Base-by-base conservation (phyloP, 768 basidiomycete genomes). In the Lactifluus rugatus region DNA sequence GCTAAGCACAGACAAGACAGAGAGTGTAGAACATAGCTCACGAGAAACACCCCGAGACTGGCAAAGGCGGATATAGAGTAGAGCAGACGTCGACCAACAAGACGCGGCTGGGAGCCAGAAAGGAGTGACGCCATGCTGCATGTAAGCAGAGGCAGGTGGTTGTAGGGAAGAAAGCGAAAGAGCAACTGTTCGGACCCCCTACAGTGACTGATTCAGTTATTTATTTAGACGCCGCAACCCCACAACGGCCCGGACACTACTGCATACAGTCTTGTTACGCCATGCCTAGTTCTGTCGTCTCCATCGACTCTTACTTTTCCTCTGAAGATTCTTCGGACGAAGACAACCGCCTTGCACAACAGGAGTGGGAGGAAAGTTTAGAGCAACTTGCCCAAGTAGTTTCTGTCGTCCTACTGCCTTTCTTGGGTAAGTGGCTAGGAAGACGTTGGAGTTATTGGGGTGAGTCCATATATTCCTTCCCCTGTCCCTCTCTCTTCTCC, bases 361-460 rank as follows among this genome's bases (percentile, higher is more conserved):
- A 87, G 68, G 93, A 96, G 74, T 95, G 93, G 93, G 86, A 93
- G 66, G 93, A 96, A 70, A 89, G 87, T 66, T 67, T 95, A 50
- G 73, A 84, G 60, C 92, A 96, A 69, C 78, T 96, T 46, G 84
- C 88, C 68, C 81, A 91, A 68, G 80, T 95, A 19, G 71, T 89
- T 52, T 80, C 87, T 37, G 76, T 91, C 56, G 85, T 94, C 25
- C 74, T 94, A 47, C 74, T 96, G 57, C 93, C 93, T 2, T 87
- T 84, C 73, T 69, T 93, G 58, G 93, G 93, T 53, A 93, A 90
- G 69, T 95, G 84, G 81, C 68, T 93, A 36, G 93, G 93, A 31
- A 77, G 93, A 66, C 80, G 80, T 69, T 92, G 87, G 79, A 89
- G 87, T 64, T 79, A 91, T 67, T 88, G 87, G 82, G 81, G 93